Base-by-base conservation (phyloP, 148 eudicot genomes). In the Bassia scoparia region DNA sequence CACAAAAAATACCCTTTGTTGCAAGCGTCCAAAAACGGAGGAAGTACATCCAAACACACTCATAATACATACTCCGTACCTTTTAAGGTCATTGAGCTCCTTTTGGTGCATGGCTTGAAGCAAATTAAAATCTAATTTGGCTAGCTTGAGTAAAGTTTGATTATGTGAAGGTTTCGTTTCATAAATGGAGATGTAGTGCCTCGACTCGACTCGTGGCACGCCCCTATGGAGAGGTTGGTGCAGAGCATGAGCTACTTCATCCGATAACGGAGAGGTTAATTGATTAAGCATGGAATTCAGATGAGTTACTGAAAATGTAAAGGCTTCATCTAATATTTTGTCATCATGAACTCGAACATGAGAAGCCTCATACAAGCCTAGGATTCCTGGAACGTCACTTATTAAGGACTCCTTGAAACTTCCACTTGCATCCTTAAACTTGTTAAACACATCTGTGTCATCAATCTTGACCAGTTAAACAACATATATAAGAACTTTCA, bases 91-190 rank as follows among this genome's bases (percentile, higher is more conserved):
- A 33, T 77, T 69, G 0, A 86, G 71, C 68, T 89, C 88, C 60
- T 63, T 73, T 11, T 79, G 81, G 73, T 89, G 87, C 56, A 83
- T 18, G 31, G 64, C 63, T 62, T 89, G 93, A 21, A 86, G 53
- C 27, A 77, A 44, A 69, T 85, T 83, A 68, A 89, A 89, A 79
- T 89, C 90, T 0, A 87, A 43, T 68, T 85, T 85, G 1, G 88
- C 87, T 3, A 89, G 79, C 12, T 50, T 69, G 17, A 88, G 67
- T 5, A 88, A 10, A 8, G 52, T 50, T 50, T 77, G 26, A 49
- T 76, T 43, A 43, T 74, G 81, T 20, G 35, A 54, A 3, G 74
- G 80, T 20, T 78, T 68, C 71, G 78, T 37, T 26, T 83, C 78
- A 38, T 87, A 89, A 48, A 81, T 29, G 5, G 86, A 73, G 20